phyloP scores from a whole-genome alignment of 2,329 filamentous ascomycete species.

The Alternaria sp. region DNA sequence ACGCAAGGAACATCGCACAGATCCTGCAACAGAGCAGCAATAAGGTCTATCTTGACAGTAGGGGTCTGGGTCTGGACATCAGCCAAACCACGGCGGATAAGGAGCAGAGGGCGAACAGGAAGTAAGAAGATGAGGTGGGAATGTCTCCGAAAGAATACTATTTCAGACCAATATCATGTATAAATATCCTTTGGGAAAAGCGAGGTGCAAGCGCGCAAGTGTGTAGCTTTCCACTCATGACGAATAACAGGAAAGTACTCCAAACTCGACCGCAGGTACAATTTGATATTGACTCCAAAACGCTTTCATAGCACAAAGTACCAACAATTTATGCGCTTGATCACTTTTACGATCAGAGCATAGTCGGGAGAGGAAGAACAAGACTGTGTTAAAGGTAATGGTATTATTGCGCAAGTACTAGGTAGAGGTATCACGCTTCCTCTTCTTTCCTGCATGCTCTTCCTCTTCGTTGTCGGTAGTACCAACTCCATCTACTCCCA shows the following conservation, averaged over 20 bases:
- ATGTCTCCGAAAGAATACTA: neutral
- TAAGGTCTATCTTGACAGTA: conserved; percentile 90
- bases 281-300: neutral
- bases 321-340: neutral
- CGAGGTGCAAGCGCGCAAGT: conserved; percentile 30
- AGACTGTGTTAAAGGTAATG: neutral
- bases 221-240: conserved; percentile 48
- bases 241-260: conserved; percentile 30
- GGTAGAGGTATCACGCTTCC: conserved; percentile 1
- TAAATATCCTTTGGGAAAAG: conserved; percentile 31
- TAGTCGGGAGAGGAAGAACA: neutral
- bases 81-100: conserved; percentile 55
- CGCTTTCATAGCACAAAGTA: neutral
- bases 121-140: conserved; percentile 13
- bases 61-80: conserved; percentile 91
- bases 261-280: neutral
- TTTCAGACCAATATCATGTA: conserved; percentile 32
- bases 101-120: conserved; percentile 46
- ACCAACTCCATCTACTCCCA: neutral
- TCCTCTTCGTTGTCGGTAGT: neutral
- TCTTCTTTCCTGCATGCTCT: neutral
- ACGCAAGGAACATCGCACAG: conserved; percentile 85
- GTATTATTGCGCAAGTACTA: conserved; percentile 5
- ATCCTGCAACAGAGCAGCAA: conserved; percentile 91
- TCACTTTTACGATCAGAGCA: neutral